Evolutionary conservation across 306 rosid genomes (phyloP).

Genomic region (Cucumis hystrix): DNA sequence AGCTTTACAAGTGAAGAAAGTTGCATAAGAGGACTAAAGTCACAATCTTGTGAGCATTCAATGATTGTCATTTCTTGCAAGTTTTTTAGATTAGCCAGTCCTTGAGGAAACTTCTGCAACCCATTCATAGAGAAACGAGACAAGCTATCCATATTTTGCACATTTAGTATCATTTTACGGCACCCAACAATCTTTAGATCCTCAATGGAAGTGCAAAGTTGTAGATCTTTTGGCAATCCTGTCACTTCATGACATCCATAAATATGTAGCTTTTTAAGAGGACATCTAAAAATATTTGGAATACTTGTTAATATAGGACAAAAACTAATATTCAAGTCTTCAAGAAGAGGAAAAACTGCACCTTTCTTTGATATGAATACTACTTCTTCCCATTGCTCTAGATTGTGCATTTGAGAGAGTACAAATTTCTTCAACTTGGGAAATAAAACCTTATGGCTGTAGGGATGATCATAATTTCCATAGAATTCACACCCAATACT

Average conservation of each 20-base stretch:
- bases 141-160: neutral
- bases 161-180: neutral
- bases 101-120: neutral
- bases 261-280: neutral
- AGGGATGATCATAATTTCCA: neutral
- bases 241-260: neutral
- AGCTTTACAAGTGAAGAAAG: too few relatives aligned
- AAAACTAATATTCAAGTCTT: neutral
- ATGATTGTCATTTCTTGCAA: neutral
- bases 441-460: neutral
- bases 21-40: too few relatives aligned
- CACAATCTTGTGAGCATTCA: neutral
- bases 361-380: neutral
- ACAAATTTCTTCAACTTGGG: neutral
- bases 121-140: neutral
- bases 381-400: neutral
- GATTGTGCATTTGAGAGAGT: neutral
- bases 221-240: neutral
- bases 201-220: neutral
- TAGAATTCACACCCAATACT: neutral
- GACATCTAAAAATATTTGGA: neutral
- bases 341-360: neutral
- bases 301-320: neutral
- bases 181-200: neutral
- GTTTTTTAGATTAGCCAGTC: neutral